Evolutionary conservation across 441 rosid species (phyloP).

Genomic region (Theobroma grandiflorum): DNA sequence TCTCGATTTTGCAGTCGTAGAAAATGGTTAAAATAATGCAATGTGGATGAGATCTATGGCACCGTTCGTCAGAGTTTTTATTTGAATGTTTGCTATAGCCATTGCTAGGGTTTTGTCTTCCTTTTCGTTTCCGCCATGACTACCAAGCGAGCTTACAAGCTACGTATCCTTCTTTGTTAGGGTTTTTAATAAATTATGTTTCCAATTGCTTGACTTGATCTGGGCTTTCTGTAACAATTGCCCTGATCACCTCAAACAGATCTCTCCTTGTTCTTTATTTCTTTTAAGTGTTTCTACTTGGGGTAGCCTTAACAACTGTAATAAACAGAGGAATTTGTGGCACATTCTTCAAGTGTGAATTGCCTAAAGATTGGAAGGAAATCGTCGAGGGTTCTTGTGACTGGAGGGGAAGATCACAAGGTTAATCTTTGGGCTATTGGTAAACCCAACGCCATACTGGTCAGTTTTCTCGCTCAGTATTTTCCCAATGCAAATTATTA

Average conservation of each 20-base stretch:
- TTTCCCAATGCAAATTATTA: conserved; percentile 1
- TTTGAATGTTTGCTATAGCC: conserved; percentile 45
- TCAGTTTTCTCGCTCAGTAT: conserved; percentile 46
- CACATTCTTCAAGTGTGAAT: conserved; percentile 94
- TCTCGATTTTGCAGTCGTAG: conserved; percentile 25
- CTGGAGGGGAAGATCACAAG: conserved; percentile 98
- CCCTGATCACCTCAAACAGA: conserved; percentile 23
- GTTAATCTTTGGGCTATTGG: conserved; percentile 99
- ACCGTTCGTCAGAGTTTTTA: conserved; percentile 27
- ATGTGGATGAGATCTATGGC: conserved; percentile 21
- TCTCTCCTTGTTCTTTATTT: conserved; percentile 26
- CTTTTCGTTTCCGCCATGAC: conserved; percentile 66
- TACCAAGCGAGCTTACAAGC: conserved; percentile 99
- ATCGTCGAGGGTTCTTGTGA: conserved; percentile 89
- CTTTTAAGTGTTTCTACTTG: conserved; percentile 26
- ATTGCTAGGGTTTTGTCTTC: conserved; percentile 43
- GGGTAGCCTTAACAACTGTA: conserved; percentile 56
- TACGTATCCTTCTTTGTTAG: conserved; percentile 81
- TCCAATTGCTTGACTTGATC: conserved; percentile 25
- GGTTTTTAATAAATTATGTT: conserved; percentile 29
- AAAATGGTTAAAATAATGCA: conserved; percentile 21
- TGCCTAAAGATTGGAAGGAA: conserved; percentile 99
- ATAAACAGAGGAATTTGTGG: conserved; percentile 95
- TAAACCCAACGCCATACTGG: conserved; percentile 96
- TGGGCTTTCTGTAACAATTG: neutral